These are phyloP conservation scores for Stephania japonica DNA, from an alignment of 164 flowering plant genomes.

Conservation along the genomic window DNA sequence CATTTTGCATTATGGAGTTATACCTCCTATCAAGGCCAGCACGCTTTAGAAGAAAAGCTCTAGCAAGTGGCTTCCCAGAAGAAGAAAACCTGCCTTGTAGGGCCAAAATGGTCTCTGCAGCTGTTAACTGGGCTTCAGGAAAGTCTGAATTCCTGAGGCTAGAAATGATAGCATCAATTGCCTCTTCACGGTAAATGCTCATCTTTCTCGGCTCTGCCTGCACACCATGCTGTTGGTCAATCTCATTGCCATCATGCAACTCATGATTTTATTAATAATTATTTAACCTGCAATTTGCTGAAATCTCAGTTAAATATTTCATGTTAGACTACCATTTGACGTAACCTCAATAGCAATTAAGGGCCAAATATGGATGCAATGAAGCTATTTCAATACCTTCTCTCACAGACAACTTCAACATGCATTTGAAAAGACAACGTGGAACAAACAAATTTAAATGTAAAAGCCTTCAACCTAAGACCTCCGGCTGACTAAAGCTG, in stretches of 20 bases:
- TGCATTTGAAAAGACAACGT: too few relatives aligned
- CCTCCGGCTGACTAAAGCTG: too few relatives aligned
- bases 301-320: neutral
- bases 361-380: too few relatives aligned
- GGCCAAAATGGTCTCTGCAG: constrained; percentile 62
- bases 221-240: constrained; percentile 9
- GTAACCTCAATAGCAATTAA: too few relatives aligned
- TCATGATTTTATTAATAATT: neutral
- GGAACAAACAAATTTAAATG: too few relatives aligned
- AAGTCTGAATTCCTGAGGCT: constrained; percentile 54
- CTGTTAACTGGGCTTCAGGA: constrained; percentile 52
- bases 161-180: constrained; percentile 62
- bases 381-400: too few relatives aligned
- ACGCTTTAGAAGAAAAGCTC: constrained; percentile 57
- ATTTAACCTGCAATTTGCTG: neutral
- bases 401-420: too few relatives aligned
- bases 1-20: constrained; percentile 30
- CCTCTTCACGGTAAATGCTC: constrained; percentile 86
- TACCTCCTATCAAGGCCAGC: constrained; percentile 49
- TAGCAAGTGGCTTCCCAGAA: constrained; percentile 57
- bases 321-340: too few relatives aligned
- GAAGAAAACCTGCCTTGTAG: constrained; percentile 72
- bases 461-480: too few relatives aligned
- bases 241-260: neutral
- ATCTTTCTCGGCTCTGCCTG: constrained; percentile 75